Conservation (phyloP, 169 alveolate species). For the Plasmodium reichenowi region DNA sequence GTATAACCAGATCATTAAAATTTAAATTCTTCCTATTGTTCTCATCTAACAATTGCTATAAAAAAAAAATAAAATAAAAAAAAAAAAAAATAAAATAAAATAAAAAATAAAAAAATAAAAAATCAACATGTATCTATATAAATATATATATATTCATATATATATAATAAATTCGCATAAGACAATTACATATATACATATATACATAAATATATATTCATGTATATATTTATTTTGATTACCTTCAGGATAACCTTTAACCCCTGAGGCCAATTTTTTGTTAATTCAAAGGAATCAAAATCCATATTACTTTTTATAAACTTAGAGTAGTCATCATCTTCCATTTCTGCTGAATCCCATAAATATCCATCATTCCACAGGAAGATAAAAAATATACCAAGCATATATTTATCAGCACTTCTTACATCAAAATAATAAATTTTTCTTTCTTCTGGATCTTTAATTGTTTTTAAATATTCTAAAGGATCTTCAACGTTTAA, state of each 20-base stretch:
- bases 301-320: slow-evolving; percentile 50
- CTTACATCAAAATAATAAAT: slow-evolving; percentile 82
- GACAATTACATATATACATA: neutral
- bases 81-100: too few species aligned
- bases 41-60: slow-evolving; percentile 32
- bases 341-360: slow-evolving; percentile 85
- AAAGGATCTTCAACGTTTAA: slow-evolving; percentile 41
- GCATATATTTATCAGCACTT: slow-evolving; percentile 81
- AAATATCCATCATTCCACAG: slow-evolving; percentile 88
- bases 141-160: neutral
- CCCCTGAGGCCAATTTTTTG: slow-evolving; percentile 51
- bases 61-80: neutral
- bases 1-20: slow-evolving; percentile 40
- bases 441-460: slow-evolving; percentile 69
- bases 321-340: slow-evolving; percentile 77
- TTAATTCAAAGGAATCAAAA: slow-evolving; percentile 42
- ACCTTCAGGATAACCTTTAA: slow-evolving; percentile 45
- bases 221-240: neutral
- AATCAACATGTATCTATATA: neutral
- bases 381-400: slow-evolving; percentile 82
- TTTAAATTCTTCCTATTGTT: slow-evolving; percentile 37
- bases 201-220: neutral
- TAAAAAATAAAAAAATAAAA: neutral
- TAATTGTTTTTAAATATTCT: slow-evolving; percentile 15
- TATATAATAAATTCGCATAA: neutral